A percentile compares a stretch with the other conserved stretches of the same genome.
Conservation (phyloP, 2,329 filamentous ascomycete genomes). For the Rhynchosporium agropyri region DNA sequence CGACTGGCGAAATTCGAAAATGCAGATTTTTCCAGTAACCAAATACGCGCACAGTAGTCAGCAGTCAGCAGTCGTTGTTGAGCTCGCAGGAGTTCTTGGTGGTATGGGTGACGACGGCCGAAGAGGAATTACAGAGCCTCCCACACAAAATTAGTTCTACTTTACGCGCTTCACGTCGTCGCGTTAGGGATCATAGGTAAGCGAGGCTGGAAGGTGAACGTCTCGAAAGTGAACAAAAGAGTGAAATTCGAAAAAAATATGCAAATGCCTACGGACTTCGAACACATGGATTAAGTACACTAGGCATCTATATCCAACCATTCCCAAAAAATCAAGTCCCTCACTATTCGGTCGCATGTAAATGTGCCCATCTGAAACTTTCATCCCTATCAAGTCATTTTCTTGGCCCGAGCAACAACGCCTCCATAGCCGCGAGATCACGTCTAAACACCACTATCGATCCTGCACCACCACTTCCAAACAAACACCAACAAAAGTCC, state of each 20-base stretch:
- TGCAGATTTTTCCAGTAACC: background rate
- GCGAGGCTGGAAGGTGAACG: conserved; percentile 8
- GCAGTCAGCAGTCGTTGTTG: background rate
- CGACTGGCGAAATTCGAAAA: background rate
- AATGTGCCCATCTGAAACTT: background rate
- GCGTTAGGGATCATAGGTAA: conserved; percentile 14
- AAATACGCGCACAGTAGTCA: background rate
- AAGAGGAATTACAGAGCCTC: background rate
- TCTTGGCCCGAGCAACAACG: conserved; percentile 3
- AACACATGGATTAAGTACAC: background rate
- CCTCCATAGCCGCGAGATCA: conserved; percentile 18
- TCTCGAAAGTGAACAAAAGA: background rate
- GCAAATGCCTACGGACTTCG: background rate
- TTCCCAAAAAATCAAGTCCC: conserved; percentile 6
- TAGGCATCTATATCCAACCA: background rate
- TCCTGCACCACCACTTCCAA: conserved; percentile 7
- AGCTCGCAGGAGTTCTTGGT: background rate
- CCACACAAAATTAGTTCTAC: conserved; percentile 9
- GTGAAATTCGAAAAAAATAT: background rate
- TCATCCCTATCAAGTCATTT: conserved; percentile 12
- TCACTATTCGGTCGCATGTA: background rate
- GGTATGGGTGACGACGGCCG: background rate
- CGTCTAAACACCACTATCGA: conserved; percentile 9
- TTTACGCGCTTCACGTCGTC: conserved; percentile 18
- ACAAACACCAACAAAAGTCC: conserved; percentile 2